phyloP scores from a whole-genome alignment of 345 rosid genomes.

The Gossypioides kirkii region DNA sequence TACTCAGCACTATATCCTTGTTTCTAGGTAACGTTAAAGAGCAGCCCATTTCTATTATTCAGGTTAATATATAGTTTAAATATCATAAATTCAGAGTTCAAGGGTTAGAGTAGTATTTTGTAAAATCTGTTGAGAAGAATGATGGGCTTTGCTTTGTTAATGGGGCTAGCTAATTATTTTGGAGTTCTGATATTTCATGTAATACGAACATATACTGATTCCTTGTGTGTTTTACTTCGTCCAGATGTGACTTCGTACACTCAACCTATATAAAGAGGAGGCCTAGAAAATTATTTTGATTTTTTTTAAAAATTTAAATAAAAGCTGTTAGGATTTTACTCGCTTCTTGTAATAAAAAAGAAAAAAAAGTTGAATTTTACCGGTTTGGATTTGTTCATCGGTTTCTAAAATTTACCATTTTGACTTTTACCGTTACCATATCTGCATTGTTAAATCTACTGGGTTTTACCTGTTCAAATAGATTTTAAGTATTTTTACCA shows the following conservation, averaged over 20 bases:
- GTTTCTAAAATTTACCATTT: too few species aligned
- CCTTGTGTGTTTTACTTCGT: constrained; percentile 1
- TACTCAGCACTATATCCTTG: not conserved
- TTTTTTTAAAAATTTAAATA: too few species aligned
- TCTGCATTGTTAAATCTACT: too few species aligned
- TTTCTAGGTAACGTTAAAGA: not conserved
- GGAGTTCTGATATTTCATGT: not conserved
- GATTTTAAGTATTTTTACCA: too few species aligned
- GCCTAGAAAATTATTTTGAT: not conserved
- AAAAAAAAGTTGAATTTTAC: too few species aligned
- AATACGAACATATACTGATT: not conserved
- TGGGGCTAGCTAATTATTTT: not conserved
- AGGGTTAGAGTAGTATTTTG: constrained; percentile 1
- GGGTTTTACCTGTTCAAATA: too few species aligned
- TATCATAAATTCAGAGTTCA: not conserved
- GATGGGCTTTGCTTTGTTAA: not conserved
- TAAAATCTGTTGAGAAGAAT: not conserved
- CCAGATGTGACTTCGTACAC: not conserved
- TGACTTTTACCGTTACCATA: too few species aligned
- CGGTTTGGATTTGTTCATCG: too few species aligned
- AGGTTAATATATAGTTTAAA: not conserved
- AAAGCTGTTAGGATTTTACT: too few species aligned
- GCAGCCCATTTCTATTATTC: not conserved
- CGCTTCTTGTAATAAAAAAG: too few species aligned
- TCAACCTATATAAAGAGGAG: not conserved